A percentile compares a stretch with the other conserved stretches of the same genome.
These are phyloP conservation scores for Penicillium palitans DNA, from an alignment of 2,329 filamentous ascomycete species.

Conservation along the genomic window DNA sequence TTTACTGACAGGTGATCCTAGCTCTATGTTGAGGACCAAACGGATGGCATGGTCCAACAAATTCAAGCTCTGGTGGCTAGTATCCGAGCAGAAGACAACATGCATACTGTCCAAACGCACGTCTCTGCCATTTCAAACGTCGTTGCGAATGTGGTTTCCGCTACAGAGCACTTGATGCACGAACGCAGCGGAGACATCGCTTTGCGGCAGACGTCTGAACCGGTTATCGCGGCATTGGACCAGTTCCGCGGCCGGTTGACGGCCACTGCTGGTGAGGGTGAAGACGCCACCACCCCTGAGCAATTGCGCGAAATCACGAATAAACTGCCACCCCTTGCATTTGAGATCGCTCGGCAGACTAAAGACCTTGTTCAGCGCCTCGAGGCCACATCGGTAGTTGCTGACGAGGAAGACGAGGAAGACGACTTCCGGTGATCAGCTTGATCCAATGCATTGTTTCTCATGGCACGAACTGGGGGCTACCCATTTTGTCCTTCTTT, in stretches of 20 bases:
- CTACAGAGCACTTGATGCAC: conserved; percentile 60
- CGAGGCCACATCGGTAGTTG: conserved; percentile 36
- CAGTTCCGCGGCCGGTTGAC: conserved; percentile 66
- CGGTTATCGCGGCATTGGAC: conserved; percentile 52
- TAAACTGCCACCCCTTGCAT: conserved; percentile 78
- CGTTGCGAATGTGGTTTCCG: conserved; percentile 67
- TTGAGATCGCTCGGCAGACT: conserved; percentile 78
- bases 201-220: conserved; percentile 48
- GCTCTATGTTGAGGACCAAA: conserved; percentile 82
- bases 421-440: conserved; percentile 42
- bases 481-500: conserved; percentile 7
- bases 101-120: conserved; percentile 66
- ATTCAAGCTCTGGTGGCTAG: conserved; percentile 78
- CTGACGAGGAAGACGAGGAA: conserved; percentile 43
- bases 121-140: conserved; percentile 70
- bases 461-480: background rate
- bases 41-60: conserved; percentile 72
- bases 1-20: conserved; percentile 35
- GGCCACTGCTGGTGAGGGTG: conserved; percentile 62
- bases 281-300: conserved; percentile 57
- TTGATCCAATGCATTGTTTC: background rate
- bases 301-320: conserved; percentile 61
- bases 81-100: conserved; percentile 65
- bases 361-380: conserved; percentile 66
- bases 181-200: conserved; percentile 50